Evolutionary conservation across 2,329 filamentous ascomycete species (phyloP), one percentile per base, ranked within the genome.

Genomic region (Xylariomycetidae sp.): DNA sequence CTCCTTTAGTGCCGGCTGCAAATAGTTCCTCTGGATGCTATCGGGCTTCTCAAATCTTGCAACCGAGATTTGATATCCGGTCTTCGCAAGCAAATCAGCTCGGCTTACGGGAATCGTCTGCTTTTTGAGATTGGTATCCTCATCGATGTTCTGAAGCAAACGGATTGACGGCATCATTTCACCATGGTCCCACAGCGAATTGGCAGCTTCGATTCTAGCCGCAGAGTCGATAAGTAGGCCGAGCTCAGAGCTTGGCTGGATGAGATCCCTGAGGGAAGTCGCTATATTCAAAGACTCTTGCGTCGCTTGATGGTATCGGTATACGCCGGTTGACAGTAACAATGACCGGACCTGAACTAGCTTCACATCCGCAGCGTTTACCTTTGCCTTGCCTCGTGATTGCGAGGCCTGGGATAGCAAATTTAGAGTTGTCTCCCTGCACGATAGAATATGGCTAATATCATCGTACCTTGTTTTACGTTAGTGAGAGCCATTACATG

Each of bases 171-270:
- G 79, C 14, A 82, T 78, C 67, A 87, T 86, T 58, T 98, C 90
- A 10, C 88, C 88, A 54, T 95, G 85, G 42, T 94, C 88, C 90
- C 92, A 98, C 1, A 98, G 67, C 6, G 94, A 88, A 50, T 85
- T 88, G 9, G 94, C 89, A 6, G 86, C 77, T 57, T 97, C 92
- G 34, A 90, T 76, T 43, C 82, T 80, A 25, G 88, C 77, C 10
- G 81, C 81, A 10, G 81, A 85, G 51, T 88, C 83, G 27, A 96
- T 77, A 37, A 80, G 75, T 3, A 97, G 63, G 0, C 84, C 86
- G n/a, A 87, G 60, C 0, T 75, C 67, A 39, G 74, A 71, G 53
- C 85, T 92, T 4, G 80, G 67, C 5, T 68, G 56, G n/a, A 88
- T 77, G 16, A 97, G 70, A 35, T 86, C 80, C 10, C 80, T 85